Percentiles rank a stretch among this genome's conserved stretches.
Evolutionary conservation across 495 filamentous ascomycete genomes (phyloP).

Genomic region (Neurospora sp.): DNA sequence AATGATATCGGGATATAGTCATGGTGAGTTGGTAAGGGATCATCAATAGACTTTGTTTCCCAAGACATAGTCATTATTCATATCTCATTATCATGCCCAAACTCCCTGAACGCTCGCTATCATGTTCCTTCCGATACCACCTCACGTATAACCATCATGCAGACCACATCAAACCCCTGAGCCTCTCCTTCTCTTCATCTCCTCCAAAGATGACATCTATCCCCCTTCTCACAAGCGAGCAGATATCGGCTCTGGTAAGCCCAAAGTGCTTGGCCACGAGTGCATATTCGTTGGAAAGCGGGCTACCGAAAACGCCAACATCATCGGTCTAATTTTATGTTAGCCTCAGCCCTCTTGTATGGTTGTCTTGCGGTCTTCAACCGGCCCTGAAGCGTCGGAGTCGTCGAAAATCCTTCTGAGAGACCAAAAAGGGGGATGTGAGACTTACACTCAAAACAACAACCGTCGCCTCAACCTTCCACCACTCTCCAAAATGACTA

Average conservation of each 20-base stretch:
- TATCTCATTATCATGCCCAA: background rate
- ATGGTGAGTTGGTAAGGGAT: background rate
- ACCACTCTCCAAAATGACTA: conserved; percentile 28
- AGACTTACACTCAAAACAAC: conserved; percentile 30
- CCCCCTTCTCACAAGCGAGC: conserved; percentile 44
- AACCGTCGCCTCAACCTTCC: conserved; percentile 24
- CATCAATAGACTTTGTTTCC: background rate
- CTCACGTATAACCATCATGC: background rate
- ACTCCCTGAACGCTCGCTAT: background rate
- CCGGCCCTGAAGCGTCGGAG: no score
- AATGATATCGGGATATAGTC: background rate
- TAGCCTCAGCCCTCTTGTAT: background rate
- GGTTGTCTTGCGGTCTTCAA: background rate
- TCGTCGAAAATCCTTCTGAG: no score
- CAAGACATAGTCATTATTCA: background rate
- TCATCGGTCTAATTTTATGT: conserved; percentile 61
- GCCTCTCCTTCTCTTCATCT: conserved; percentile 48
- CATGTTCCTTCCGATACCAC: background rate
- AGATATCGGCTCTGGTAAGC: conserved; percentile 44
- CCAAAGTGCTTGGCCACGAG: conserved; percentile 65
- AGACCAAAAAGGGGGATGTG: no score
- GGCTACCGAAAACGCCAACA: conserved; percentile 73
- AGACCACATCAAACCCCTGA: conserved; percentile 41
- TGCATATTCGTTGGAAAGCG: conserved; percentile 68
- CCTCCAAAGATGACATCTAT: conserved; percentile 57